Conservation (phyloP, 176 grass and related monocot species). For the Stipa capillata region DNA sequence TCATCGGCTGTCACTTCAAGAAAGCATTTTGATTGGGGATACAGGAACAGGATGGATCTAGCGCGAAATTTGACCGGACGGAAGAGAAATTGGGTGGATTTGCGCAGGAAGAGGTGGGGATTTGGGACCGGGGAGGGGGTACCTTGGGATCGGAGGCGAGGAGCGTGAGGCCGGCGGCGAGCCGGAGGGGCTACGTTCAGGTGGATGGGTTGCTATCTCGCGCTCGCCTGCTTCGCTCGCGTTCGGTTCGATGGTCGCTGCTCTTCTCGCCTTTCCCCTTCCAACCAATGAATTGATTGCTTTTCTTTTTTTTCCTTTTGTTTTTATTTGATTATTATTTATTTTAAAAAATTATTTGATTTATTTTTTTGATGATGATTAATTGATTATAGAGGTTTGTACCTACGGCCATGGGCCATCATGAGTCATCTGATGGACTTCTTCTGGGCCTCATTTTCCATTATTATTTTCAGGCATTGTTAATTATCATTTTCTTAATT, state of each 20-base stretch:
- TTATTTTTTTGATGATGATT: no score
- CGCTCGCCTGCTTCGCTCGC: no score
- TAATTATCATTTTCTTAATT: no score
- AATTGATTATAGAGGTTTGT: no score
- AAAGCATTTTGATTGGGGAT: background rate
- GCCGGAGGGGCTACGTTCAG: background rate
- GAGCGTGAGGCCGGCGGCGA: constrained; percentile 18
- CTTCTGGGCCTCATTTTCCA: no score
- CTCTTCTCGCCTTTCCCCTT: background rate
- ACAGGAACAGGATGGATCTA: constrained; percentile 4
- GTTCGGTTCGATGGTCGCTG: constrained; percentile 20
- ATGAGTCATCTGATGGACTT: no score
- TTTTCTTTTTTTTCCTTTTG: constrained; percentile 11
- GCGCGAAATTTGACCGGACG: background rate
- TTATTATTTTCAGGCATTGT: no score
- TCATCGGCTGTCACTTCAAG: background rate
- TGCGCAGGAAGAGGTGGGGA: background rate
- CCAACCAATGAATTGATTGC: constrained; percentile 11
- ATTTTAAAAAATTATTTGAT: no score
- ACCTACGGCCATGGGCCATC: no score
- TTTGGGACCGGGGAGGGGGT: background rate
- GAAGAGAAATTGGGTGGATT: background rate
- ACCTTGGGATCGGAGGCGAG: constrained; percentile 10
- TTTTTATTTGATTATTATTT: background rate
- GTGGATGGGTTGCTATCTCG: background rate